Evolutionary conservation across 2,329 filamentous ascomycete species (phyloP).

Genomic region (Nakataea oryzae): DNA sequence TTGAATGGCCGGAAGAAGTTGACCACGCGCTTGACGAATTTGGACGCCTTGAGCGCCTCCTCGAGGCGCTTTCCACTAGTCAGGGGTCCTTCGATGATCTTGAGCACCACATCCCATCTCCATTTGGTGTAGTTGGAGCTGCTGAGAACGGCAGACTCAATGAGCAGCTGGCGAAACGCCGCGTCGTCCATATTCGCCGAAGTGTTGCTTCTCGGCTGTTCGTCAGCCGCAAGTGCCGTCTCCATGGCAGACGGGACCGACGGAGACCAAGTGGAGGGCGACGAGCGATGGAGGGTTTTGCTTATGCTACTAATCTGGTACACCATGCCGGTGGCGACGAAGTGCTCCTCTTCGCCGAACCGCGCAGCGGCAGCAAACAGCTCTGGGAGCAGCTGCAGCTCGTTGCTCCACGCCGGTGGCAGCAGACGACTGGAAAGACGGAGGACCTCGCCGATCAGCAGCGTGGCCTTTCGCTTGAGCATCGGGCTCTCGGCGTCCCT

Average conservation of each 20-base stretch:
- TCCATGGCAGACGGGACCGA: slow-evolving; percentile 8
- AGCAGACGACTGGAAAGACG: slow-evolving; percentile 81
- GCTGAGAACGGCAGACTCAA: slow-evolving; percentile 77
- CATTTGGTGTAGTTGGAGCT: slow-evolving; percentile 90
- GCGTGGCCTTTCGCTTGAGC: slow-evolving; percentile 77
- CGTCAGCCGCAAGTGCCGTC: slow-evolving; percentile 27
- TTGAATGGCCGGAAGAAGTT: slow-evolving; percentile 97
- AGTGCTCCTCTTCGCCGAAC: slow-evolving; percentile 61
- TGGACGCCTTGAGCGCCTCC: slow-evolving; percentile 87
- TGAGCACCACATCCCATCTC: slow-evolving; percentile 92
- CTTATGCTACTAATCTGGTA: slow-evolving; percentile 98
- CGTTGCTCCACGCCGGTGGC: slow-evolving; percentile 69
- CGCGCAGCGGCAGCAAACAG: slow-evolving; percentile 68
- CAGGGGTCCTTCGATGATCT: slow-evolving; percentile 84
- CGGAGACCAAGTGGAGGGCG: slow-evolving; percentile 33
- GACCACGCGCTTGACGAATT: slow-evolving; percentile 89
- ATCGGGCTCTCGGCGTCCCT: slow-evolving; percentile 57
- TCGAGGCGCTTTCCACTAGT: slow-evolving; percentile 86
- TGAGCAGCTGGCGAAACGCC: slow-evolving; percentile 51
- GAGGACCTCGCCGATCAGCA: slow-evolving; percentile 83
- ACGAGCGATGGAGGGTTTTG: slow-evolving; percentile 76
- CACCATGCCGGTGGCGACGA: slow-evolving; percentile 78
- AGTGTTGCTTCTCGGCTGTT: slow-evolving; percentile 41
- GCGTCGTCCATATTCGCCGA: slow-evolving; percentile 46
- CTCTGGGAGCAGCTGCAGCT: slow-evolving; percentile 80